phyloP scores from a whole-genome alignment of 345 rosid genomes.

The Mallotus nudiflorus region DNA sequence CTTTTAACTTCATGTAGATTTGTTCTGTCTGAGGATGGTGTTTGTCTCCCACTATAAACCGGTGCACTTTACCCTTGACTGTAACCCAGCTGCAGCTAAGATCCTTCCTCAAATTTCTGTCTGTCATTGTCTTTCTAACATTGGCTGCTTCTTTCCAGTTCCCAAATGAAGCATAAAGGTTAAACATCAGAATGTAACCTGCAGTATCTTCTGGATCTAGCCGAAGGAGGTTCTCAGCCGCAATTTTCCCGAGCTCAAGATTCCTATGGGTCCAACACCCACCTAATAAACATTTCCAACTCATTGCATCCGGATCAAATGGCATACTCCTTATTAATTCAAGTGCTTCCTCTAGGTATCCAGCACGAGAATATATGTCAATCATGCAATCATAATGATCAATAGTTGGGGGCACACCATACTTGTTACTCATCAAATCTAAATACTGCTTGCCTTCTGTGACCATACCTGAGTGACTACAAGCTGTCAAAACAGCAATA shows the following conservation, averaged over 20 bases:
- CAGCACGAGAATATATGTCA: constrained; percentile 65
- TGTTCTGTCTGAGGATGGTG: constrained; percentile 60
- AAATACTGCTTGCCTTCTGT: constrained; percentile 49
- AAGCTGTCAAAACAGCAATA: constrained; percentile 66
- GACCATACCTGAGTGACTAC: constrained; percentile 71
- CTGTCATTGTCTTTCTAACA: constrained; percentile 60
- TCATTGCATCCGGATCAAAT: constrained; percentile 59
- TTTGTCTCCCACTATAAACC: constrained; percentile 70
- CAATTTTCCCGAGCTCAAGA: constrained; percentile 63
- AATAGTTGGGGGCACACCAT: constrained; percentile 54
- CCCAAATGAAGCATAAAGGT: constrained; percentile 50
- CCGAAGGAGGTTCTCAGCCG: constrained; percentile 54
- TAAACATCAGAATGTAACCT: constrained; percentile 64
- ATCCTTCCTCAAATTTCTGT: constrained; percentile 60
- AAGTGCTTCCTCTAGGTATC: constrained; percentile 54
- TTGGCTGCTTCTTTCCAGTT: constrained; percentile 71
- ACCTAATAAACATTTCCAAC: constrained; percentile 74
- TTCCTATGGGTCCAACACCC: constrained; percentile 73
- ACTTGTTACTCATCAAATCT: constrained; percentile 45
- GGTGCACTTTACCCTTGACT: constrained; percentile 58
- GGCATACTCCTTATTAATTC: constrained; percentile 56
- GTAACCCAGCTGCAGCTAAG: constrained; percentile 76
- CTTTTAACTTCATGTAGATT: constrained; percentile 58
- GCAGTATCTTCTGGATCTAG: constrained; percentile 65
- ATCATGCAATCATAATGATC: constrained; percentile 74